phyloP scores from a whole-genome alignment of 208 protist species.

The Angomonas deanei region DNA sequence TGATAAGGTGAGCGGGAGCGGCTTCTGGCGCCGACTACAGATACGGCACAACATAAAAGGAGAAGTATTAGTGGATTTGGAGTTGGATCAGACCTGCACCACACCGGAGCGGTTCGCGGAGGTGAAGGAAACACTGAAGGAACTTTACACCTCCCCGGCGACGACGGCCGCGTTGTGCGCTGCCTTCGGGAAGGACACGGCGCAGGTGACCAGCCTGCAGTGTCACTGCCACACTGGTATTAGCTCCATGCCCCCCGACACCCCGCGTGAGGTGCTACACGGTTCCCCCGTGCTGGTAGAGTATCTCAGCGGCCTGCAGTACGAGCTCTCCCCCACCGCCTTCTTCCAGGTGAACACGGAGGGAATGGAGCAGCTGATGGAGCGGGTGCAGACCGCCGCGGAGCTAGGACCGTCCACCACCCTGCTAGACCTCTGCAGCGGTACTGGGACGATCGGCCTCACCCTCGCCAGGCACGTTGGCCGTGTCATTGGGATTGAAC shows the following conservation, averaged over 20 bases:
- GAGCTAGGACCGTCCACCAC: slow-evolving; percentile 45
- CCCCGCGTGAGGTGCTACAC: slow-evolving; percentile 52
- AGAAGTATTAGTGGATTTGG: slow-evolving; percentile 80
- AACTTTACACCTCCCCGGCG: slow-evolving; percentile 14
- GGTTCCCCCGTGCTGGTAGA: slow-evolving; percentile 69
- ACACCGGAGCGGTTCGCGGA: slow-evolving; percentile 21
- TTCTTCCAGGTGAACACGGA: slow-evolving; percentile 97
- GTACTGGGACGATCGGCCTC: slow-evolving; percentile 94
- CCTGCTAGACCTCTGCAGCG: slow-evolving; percentile 95
- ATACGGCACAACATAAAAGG: slow-evolving; percentile 84
- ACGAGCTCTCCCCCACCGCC: slow-evolving; percentile 87
- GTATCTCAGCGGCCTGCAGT: slow-evolving; percentile 60
- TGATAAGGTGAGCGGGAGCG: slow-evolving; percentile 66
- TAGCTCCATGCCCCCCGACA: slow-evolving; percentile 41
- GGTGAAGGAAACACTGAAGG: slow-evolving; percentile 39
- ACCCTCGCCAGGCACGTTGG: slow-evolving; percentile 71
- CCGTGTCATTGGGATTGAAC: slow-evolving; percentile 92
- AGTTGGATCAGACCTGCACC: slow-evolving; percentile 42
- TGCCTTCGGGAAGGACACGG: slow-evolving; percentile 18
- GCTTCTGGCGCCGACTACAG: slow-evolving; percentile 90
- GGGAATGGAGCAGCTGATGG: slow-evolving; percentile 84
- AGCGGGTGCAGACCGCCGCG: slow-evolving; percentile 56
- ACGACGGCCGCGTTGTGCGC: slow-evolving; percentile 4
- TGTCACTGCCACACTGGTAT: slow-evolving; percentile 79
- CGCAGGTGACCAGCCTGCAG: slow-evolving; percentile 59